phyloP scores from a whole-genome alignment of 441 rosid species.

The Gossypium lobatum region DNA sequence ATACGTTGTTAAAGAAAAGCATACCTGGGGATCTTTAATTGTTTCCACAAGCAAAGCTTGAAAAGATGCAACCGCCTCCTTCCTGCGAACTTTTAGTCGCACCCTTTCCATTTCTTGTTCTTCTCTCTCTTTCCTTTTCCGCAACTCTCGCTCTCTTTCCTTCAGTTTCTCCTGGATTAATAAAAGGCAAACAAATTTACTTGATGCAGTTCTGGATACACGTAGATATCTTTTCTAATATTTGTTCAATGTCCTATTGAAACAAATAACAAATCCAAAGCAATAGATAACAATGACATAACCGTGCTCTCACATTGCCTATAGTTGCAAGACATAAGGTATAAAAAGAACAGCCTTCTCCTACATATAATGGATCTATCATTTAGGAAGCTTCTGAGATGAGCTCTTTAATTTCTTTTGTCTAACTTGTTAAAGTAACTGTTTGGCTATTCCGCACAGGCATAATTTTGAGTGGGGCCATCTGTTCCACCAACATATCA shows the following conservation, averaged over 20 bases:
- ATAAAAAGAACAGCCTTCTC: not conserved
- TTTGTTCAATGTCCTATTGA: not conserved
- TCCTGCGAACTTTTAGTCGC: conserved; percentile 75
- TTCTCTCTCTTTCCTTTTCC: conserved; percentile 94
- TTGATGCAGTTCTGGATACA: not conserved
- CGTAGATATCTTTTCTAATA: not conserved
- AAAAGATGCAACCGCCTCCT: conserved; percentile 79
- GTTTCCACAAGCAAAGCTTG: conserved; percentile 95
- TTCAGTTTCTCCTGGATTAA: conserved; percentile 68
- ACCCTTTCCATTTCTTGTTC: conserved; percentile 97
- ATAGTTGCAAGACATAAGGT: not conserved
- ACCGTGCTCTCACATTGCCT: not conserved
- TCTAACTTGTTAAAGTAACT: not conserved
- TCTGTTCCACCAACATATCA: not conserved
- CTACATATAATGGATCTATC: not conserved
- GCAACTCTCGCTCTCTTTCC: conserved; percentile 84
- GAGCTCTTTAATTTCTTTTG: not conserved
- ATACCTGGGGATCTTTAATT: conserved; percentile 90
- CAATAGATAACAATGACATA: not conserved
- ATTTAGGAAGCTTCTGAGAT: not conserved
- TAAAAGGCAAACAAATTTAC: not conserved
- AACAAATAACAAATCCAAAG: not conserved
- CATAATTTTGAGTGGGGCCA: not conserved
- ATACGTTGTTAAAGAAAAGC: conserved; percentile 1
- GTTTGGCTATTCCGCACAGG: not conserved